Evolutionary conservation across 2,329 filamentous ascomycete genomes (phyloP), one percentile per base, ranked within the genome.

Genomic region (Fonsecaea multimorphosa): DNA sequence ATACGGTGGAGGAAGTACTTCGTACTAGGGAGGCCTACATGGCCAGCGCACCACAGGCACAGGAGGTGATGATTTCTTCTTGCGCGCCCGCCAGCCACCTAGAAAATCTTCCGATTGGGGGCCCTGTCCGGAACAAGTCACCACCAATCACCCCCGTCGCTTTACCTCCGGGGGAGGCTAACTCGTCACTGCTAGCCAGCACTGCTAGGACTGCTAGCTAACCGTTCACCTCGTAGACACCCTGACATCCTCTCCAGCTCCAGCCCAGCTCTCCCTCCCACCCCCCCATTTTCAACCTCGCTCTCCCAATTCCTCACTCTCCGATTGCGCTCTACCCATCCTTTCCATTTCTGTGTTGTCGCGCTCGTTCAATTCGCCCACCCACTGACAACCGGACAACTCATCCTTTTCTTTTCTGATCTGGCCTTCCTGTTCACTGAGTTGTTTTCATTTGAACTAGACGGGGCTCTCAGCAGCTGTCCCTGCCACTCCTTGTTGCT

Each of bases 301-400:
- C 40, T 36, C 32, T 59, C 51, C 32, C 58, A 19, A 55, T 58
- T 46, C 66, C 38, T 56, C 56, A 19, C 19, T 57, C 31, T 61
- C 54, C 46, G 44, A 31, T 55, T 56, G 59, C 64, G 64, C 63
- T 63, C 58, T 49, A 49, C 58, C 34, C 32, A 57, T 65, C 46
- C 34, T 52, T 59, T 54, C 55, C 32, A 59, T 61, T 46, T 58
- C 61, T 58, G 61, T 57, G 67, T 40, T 60, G 64, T 66, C 63
- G 63, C 64, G 61, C 64, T 58, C 51, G 51, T 53, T 44, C 34
- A 56, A 58, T 56, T 57, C 56, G 34, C 46, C 52, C 24, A 27
- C 34, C 63, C 22, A 54, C 31, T 59, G 44, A 58, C 55, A 65
- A 46, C 38, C 38, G 40, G 62, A 62, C 65, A 57, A 52, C 54